Evolutionary conservation across 257 asterid genomes (phyloP).

Genomic region (Perilla frutescens): DNA sequence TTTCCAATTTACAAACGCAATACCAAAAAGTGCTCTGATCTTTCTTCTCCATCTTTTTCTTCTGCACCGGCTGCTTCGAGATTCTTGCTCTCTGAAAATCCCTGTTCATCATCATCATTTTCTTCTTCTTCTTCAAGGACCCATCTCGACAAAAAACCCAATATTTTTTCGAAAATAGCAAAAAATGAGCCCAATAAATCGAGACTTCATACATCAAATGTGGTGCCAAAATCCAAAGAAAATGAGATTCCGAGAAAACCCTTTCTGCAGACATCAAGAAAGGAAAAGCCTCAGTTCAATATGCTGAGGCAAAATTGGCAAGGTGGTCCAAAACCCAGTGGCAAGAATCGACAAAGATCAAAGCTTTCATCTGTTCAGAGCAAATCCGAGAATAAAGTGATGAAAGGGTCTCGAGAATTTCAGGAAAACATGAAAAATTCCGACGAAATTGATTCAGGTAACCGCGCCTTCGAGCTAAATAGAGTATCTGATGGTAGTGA

Average conservation of each 20-base stretch:
- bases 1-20: slow-evolving; percentile 36
- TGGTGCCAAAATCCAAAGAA: slow-evolving; percentile 46
- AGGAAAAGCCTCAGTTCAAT: slow-evolving; percentile 31
- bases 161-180: slow-evolving; percentile 24
- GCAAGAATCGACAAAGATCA: slow-evolving; percentile 40
- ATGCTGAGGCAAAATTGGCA: slow-evolving; percentile 34
- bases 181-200: slow-evolving; percentile 31
- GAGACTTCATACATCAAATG: slow-evolving; percentile 32
- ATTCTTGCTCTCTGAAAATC: slow-evolving; percentile 1
- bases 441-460: slow-evolving; percentile 43
- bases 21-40: slow-evolving; percentile 26
- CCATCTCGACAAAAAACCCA: slow-evolving; percentile 36
- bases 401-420: slow-evolving; percentile 31
- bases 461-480: slow-evolving; percentile 31
- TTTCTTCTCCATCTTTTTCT: slow-evolving; percentile 28
- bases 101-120: slow-evolving; percentile 29
- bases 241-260: slow-evolving; percentile 45
- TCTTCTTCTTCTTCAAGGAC: slow-evolving; percentile 38
- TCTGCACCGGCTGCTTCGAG: slow-evolving; percentile 32
- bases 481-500: slow-evolving; percentile 26
- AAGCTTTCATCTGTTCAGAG: slow-evolving; percentile 38
- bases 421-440: slow-evolving; percentile 35
- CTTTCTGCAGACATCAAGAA: slow-evolving; percentile 40
- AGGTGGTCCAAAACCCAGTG: slow-evolving; percentile 28
- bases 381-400: slow-evolving; percentile 34